Conservation (phyloP, 371 early-diverging fungal species). For the Apophysomyces variabilis region DNA sequence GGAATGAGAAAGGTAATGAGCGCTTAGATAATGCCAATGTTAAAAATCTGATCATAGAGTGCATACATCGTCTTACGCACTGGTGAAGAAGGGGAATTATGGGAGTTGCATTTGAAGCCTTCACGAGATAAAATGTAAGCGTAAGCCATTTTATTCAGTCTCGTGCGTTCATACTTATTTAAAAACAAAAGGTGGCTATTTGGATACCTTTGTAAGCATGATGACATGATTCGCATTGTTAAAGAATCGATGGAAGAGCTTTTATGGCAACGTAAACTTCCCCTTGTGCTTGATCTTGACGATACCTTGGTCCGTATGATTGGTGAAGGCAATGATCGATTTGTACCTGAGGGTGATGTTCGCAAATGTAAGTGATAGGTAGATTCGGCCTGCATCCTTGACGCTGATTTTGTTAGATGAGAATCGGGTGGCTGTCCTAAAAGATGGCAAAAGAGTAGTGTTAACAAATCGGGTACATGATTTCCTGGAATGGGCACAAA, state of each 20-base stretch:
- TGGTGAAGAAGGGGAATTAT: conserved; percentile 50
- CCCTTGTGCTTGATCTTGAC: conserved; percentile 80
- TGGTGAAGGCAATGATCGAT: conserved; percentile 67
- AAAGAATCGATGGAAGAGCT: conserved; percentile 52
- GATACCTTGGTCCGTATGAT: conserved; percentile 80
- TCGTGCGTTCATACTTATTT: not conserved
- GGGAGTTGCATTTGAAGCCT: conserved; percentile 78
- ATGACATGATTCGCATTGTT: conserved; percentile 59
- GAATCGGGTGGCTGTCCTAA: conserved; percentile 62
- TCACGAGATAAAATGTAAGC: conserved; percentile 64
- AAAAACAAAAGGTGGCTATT: conserved; percentile 52
- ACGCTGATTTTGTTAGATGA: conserved; percentile 46
- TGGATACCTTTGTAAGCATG: conserved; percentile 69
- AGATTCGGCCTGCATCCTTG: not conserved
- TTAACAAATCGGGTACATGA: conserved; percentile 74
- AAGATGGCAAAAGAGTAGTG: conserved; percentile 72
- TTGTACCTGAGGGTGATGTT: conserved; percentile 67
- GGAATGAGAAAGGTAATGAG: conserved; percentile 47
- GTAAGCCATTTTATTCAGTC: not conserved
- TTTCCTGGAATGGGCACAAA: conserved; percentile 78
- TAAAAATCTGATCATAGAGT: conserved; percentile 35
- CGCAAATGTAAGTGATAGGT: conserved; percentile 32
- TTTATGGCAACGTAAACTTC: conserved; percentile 57
- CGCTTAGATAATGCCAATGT: not conserved
- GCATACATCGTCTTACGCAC: conserved; percentile 57